phyloP scores from a whole-genome alignment of 257 asterid genomes.

The Solanum medicagineum region DNA sequence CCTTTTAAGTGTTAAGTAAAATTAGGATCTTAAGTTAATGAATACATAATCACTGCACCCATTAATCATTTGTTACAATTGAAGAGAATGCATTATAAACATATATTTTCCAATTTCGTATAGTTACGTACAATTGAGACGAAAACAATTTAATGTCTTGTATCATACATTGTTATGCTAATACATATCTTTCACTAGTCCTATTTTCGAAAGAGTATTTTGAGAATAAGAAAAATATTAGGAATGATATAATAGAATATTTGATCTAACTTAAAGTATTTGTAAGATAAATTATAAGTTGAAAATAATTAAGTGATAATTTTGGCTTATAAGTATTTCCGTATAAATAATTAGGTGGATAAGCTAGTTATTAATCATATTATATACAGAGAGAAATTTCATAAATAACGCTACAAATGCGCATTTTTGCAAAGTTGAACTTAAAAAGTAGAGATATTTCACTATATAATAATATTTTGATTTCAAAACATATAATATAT shows the following conservation, averaged over 20 bases:
- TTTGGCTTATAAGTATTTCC: neutral
- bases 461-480: neutral
- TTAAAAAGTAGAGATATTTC: neutral
- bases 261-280: neutral
- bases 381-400: no score
- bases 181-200: neutral
- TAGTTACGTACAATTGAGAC: neutral
- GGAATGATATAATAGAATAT: neutral
- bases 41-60: neutral
- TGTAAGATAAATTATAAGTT: neutral
- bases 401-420: neutral
- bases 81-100: neutral
- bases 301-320: neutral
- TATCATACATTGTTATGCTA: neutral
- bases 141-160: neutral
- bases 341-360: neutral
- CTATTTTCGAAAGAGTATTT: neutral
- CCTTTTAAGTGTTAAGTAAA: neutral
- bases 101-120: neutral
- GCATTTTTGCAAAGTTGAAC: neutral
- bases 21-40: neutral
- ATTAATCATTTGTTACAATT: neutral
- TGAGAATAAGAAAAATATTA: neutral
- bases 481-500: neutral
- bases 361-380: neutral